These are phyloP conservation scores for Wolfiporia cocos DNA, from an alignment of 1,284 basidiomycete species.

Conservation along the genomic window DNA sequence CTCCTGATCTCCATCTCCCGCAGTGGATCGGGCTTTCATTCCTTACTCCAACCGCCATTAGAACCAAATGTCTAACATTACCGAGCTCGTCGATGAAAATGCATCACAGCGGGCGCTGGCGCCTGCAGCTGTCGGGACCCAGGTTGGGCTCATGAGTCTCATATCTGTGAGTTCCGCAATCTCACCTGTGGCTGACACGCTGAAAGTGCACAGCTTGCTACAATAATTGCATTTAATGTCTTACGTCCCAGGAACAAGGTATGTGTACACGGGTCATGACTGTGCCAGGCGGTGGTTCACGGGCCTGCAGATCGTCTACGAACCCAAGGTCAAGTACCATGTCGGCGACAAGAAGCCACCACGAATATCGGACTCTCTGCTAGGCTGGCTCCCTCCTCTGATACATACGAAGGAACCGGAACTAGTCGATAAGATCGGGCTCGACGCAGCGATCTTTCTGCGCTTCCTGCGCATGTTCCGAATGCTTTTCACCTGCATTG, in stretches of 20 bases:
- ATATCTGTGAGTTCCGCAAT: slow-evolving; percentile 33
- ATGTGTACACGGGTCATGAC: slow-evolving; percentile 12
- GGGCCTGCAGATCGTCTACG: slow-evolving; percentile 66
- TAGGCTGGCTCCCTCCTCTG: slow-evolving; percentile 89
- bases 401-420: slow-evolving; percentile 81
- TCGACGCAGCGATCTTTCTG: slow-evolving; percentile 92
- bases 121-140: slow-evolving; percentile 79
- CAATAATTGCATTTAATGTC: slow-evolving; percentile 57
- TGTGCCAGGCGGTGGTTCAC: neutral
- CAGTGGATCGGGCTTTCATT: slow-evolving; percentile 15
- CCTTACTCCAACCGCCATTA: slow-evolving; percentile 4
- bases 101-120: slow-evolving; percentile 42
- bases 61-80: slow-evolving; percentile 16
- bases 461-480: slow-evolving; percentile 89
- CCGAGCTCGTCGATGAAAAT: slow-evolving; percentile 24
- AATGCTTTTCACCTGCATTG: slow-evolving; percentile 67
- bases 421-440: slow-evolving; percentile 85
- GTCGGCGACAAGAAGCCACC: slow-evolving; percentile 78
- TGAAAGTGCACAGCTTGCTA: too few species aligned
- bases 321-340: slow-evolving; percentile 86
- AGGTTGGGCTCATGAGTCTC: slow-evolving; percentile 49
- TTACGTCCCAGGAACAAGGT: slow-evolving; percentile 62
- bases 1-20: slow-evolving; percentile 1
- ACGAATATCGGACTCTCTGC: slow-evolving; percentile 73
- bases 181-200: too few species aligned